Percentiles rank a stretch among this genome's conserved stretches.
These are phyloP conservation scores for Cyclotella distinguenda DNA, from an alignment of 108 stramenopile genomes.

Conservation along the genomic window DNA sequence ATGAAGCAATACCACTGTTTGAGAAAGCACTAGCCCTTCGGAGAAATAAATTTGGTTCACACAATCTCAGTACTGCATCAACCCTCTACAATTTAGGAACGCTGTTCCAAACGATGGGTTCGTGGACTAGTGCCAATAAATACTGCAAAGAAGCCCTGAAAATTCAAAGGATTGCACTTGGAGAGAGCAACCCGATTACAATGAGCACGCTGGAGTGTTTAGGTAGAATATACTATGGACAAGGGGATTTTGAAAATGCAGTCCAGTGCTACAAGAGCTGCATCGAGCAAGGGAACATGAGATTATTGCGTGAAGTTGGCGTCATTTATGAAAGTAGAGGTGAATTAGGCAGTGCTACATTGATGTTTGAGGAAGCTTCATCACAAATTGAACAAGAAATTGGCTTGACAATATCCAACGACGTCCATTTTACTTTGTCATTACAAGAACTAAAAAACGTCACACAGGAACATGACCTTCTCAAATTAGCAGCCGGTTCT, in stretches of 20 bases:
- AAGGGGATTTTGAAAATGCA: constrained; percentile 39
- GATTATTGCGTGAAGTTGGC: constrained; percentile 29
- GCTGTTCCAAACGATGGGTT: constrained; percentile 39
- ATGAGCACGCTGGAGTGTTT: constrained; percentile 43
- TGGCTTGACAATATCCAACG: constrained; percentile 6
- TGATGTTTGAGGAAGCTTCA: constrained; percentile 31
- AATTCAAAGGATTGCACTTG: constrained; percentile 25
- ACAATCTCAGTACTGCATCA: constrained; percentile 33
- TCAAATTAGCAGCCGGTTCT: constrained; percentile 21
- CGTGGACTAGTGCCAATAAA: constrained; percentile 44
- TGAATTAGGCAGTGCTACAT: constrained; percentile 21
- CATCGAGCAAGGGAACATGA: constrained; percentile 24
- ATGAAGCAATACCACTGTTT: constrained; percentile 35
- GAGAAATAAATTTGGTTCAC: constrained; percentile 29
- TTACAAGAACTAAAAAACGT: constrained; percentile 28
- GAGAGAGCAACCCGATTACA: constrained; percentile 27
- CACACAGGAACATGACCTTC: constrained; percentile 23
- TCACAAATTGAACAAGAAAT: constrained; percentile 13
- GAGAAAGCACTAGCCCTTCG: constrained; percentile 35
- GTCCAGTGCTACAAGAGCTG: constrained; percentile 41
- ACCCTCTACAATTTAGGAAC: constrained; percentile 40
- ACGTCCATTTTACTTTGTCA: constrained; percentile 12
- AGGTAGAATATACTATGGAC: constrained; percentile 42
- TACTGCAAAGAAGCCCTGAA: constrained; percentile 47
- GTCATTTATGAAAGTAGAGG: constrained; percentile 33